Evolutionary conservation across 352 stramenopile genomes (phyloP).

Genomic region (Pythium aquatile): DNA sequence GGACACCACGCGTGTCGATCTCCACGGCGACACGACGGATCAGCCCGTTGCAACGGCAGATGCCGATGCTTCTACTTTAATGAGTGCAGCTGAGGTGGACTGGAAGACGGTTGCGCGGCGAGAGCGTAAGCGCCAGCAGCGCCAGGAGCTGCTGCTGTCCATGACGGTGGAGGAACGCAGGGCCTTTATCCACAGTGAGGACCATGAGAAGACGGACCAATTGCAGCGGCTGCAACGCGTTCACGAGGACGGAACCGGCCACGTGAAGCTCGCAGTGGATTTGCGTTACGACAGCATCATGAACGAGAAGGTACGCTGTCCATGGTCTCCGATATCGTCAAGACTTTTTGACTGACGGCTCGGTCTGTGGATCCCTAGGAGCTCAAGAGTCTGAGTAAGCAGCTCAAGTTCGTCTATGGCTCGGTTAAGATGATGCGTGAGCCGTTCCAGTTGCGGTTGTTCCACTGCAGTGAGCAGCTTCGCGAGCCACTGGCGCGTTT

Average conservation of each 20-base stretch:
- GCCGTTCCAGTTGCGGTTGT: conserved; percentile 64
- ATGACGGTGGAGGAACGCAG: conserved; percentile 66
- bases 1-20: not conserved
- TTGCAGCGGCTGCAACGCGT: conserved; percentile 34
- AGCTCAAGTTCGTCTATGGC: conserved; percentile 76
- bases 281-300: conserved; percentile 78
- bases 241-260: conserved; percentile 20
- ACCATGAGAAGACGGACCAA: conserved; percentile 31
- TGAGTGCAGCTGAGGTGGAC: conserved; percentile 9
- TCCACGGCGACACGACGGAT: not conserved
- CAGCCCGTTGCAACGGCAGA: not conserved
- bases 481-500: conserved; percentile 56
- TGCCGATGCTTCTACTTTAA: not conserved
- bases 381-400: conserved; percentile 66
- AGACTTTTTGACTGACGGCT: not conserved
- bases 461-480: conserved; percentile 53
- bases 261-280: conserved; percentile 60
- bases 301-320: conserved; percentile 59
- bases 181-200: conserved; percentile 46
- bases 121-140: conserved; percentile 48
- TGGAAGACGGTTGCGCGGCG: conserved; percentile 20
- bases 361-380: conserved; percentile 31
- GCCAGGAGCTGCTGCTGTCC: conserved; percentile 48
- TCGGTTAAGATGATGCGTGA: conserved; percentile 57
- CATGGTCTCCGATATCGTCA: not conserved